Evolutionary conservation across 208 protist species (phyloP).

Genomic region (Dictyostelium gargantuum): DNA sequence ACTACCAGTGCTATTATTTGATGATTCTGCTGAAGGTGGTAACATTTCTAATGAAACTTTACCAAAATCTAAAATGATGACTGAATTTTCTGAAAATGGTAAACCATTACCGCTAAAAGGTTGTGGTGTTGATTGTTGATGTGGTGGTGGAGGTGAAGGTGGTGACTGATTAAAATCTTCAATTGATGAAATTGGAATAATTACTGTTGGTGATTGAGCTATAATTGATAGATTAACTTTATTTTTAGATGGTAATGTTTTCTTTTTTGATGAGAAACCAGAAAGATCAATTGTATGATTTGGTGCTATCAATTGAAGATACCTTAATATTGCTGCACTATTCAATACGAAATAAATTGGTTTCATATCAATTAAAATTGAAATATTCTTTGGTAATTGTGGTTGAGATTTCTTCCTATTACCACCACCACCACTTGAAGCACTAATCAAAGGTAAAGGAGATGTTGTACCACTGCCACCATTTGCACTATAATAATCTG

Average conservation of each 20-base stretch:
- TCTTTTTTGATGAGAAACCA: slow-evolving; percentile 8
- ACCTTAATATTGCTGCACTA: slow-evolving; percentile 11
- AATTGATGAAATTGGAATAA: not conserved
- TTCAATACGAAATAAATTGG: slow-evolving; percentile 40
- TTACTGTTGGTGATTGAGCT: slow-evolving; percentile 7
- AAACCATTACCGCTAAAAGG: not conserved
- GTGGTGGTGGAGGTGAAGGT: not conserved
- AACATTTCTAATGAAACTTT: slow-evolving; percentile 9
- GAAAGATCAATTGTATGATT: slow-evolving; percentile 52
- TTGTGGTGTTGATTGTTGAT: not conserved
- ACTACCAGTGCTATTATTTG: too few species aligned
- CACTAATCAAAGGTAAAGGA: not conserved
- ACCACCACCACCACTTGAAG: not conserved
- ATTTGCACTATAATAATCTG: too few species aligned
- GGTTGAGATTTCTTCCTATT: not conserved
- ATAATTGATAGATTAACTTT: slow-evolving; percentile 2
- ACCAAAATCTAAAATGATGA: slow-evolving; percentile 36
- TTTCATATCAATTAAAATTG: slow-evolving; percentile 20
- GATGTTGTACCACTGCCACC: not conserved
- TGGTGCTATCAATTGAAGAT: slow-evolving; percentile 27
- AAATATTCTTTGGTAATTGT: not conserved
- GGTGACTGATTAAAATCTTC: not conserved
- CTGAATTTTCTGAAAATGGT: not conserved
- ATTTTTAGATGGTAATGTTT: not conserved
- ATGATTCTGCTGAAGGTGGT: not conserved